phyloP scores from a whole-genome alignment of 2,329 filamentous ascomycete genomes.

The Drechslerella dactyloides region DNA sequence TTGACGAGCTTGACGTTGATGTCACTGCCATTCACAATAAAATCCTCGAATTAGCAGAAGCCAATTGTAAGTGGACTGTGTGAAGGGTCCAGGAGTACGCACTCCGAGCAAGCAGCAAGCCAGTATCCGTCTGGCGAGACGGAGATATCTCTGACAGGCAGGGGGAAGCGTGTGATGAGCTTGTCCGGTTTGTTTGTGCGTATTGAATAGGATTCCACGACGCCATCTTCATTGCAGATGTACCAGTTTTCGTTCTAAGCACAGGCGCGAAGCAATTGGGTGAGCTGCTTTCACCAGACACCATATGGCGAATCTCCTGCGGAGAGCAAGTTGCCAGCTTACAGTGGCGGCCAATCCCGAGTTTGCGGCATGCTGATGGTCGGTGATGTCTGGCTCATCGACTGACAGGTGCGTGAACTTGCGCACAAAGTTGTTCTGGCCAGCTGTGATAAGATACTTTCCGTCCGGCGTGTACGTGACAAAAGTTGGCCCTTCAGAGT shows the following conservation, averaged over 20 bases:
- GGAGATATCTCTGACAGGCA: slow-evolving; percentile 84
- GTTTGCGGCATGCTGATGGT: slow-evolving; percentile 88
- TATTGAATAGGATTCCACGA: slow-evolving; percentile 91
- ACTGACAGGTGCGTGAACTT: slow-evolving; percentile 90
- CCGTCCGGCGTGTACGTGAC: slow-evolving; percentile 91
- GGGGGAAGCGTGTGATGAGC: slow-evolving; percentile 80
- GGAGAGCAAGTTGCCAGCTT: slow-evolving; percentile 46
- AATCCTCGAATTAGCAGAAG: slow-evolving; percentile 3
- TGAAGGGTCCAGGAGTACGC: slow-evolving; percentile 56
- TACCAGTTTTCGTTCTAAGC: slow-evolving; percentile 78
- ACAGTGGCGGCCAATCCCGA: slow-evolving; percentile 75
- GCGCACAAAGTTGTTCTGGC: slow-evolving; percentile 90
- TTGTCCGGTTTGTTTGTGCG: slow-evolving; percentile 75
- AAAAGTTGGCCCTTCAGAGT: slow-evolving; percentile 85
- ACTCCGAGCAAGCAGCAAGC: slow-evolving; percentile 96
- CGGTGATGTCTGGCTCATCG: slow-evolving; percentile 89
- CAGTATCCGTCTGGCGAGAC: slow-evolving; percentile 81
- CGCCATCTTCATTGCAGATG: slow-evolving; percentile 89
- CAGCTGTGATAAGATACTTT: slow-evolving; percentile 83
- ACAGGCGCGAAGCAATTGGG: neutral
- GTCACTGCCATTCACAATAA: slow-evolving; percentile 64
- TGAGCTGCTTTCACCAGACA: neutral
- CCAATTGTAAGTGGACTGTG: neutral
- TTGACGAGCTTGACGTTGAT: slow-evolving; percentile 88
- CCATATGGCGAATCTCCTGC: too few species aligned